Evolutionary conservation across 2,329 filamentous ascomycete species (phyloP), one percentile per base, ranked within the genome.

Genomic region (Grosmannia penicillata): DNA sequence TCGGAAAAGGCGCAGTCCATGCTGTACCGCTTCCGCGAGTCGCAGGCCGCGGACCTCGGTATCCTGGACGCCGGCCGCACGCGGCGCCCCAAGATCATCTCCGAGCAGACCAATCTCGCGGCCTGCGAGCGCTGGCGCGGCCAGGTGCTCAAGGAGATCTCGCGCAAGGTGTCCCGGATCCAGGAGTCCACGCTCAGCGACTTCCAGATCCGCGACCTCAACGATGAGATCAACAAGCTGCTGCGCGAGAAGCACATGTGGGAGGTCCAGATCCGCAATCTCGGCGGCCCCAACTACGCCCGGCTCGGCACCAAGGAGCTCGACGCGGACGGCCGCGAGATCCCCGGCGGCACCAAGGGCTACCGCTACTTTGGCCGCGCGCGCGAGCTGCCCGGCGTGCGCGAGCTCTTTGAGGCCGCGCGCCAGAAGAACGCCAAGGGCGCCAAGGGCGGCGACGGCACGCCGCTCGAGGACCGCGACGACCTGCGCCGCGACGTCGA

Each of bases 241-340:
- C 95, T 98, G 84, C 78, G 86, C 47, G 91, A 98, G 66, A 98
- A 98, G 62, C 86, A 93, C 70, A 87, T 93, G 72, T 98, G 91
- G 91, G 91, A 98, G 66, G 75, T 91, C 50, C 86, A 95, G 61
- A 95, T 98, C 49, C 74, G 87, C 42, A 93, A 93, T 52, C 58
- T 96, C 19, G 91, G 91, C n/a, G 91, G 91, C 3, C 91, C 91
- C 23, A 96, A 96, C 60, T 98, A 96, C 58, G 93, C 91, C 81
- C 71, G 38, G 74, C 5, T 72, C 70, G 1, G 36, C 39, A 19
- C 68, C 23, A 75, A 75, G 47, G 68, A 82, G 35, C 84, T 82
- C 56, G 80, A 85, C 54, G 80, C 83, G 51, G 70, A 76, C 40
- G 81, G 81, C 2, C 62, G 75, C 34, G 80, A 84, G 55, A 78